Evolutionary conservation across 805 yeast genomes (phyloP), one percentile per base, ranked within the genome.

Genomic region (Clavispora phyllophila): DNA sequence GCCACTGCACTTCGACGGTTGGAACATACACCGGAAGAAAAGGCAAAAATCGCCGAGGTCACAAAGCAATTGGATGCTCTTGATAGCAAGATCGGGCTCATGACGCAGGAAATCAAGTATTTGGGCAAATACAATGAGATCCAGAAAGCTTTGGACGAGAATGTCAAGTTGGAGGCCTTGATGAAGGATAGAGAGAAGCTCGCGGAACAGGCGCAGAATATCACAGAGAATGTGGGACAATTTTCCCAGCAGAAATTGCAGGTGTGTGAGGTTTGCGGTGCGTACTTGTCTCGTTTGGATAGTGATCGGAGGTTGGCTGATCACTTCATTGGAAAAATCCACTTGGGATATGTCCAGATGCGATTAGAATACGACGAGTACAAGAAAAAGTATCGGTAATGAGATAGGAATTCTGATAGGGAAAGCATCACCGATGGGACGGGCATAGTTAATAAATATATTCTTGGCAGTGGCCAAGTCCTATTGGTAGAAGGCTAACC

Each of bases 241-340:
- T 77, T 89, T 10, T 87, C 93, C 1, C 95, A 86, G 56, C 97
- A 90, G 55, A 87, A 87, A 60, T 69, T 90, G 36, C 96, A 89
- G 61, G 95, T 87, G 1, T 90, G 98, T 63, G 85, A 79, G 49
- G 81, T 79, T 1, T 90, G 98, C 64, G 96, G 96, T 1, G 96
- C 96, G 0, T 88, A 84, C 56, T 67, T 91, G 29, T 85, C 95
- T 8, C 70, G 91, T 47, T 66, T 89, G 43, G 98, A 90, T 60
- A 87, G 84, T 45, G 97, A 90, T 59, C 73, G 89, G 59, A 73
- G 97, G 52, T 68, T 90, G 48, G 95, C 91, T 1, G 96, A 87
- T 53, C 97, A 90, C 61, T 89, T 87, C 58, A 65, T 82, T 19
- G 98, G 98, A 1, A 88, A 87, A 54, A 78, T 87, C 45, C 97